These are phyloP conservation scores for Kwoniella shandongensis DNA, from an alignment of 768 basidiomycete species.

Conservation along the genomic window DNA sequence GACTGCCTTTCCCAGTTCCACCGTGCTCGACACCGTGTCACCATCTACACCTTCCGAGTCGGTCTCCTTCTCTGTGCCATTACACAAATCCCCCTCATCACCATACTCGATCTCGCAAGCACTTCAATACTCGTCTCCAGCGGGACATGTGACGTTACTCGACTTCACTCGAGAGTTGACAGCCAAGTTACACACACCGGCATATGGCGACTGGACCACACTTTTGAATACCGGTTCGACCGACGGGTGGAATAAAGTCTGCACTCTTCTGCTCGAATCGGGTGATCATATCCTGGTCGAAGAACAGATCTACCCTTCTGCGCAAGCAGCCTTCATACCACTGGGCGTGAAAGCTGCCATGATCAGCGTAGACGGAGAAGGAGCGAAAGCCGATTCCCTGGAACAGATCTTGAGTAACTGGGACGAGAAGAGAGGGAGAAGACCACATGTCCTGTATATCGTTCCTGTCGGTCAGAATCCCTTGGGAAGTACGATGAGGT, in stretches of 20 bases:
- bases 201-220: slow-evolving; percentile 5
- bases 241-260: slow-evolving; percentile 60
- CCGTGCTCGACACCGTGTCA: slow-evolving; percentile 10
- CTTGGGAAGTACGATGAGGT: slow-evolving; percentile 67
- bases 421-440: slow-evolving; percentile 61
- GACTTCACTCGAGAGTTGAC: slow-evolving; percentile 10
- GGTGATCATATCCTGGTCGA: slow-evolving; percentile 52
- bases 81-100: neutral
- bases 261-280: slow-evolving; percentile 58
- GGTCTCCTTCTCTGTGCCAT: neutral
- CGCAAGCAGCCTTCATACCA: slow-evolving; percentile 38
- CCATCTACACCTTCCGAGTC: neutral
- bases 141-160: slow-evolving; percentile 12
- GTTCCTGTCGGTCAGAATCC: slow-evolving; percentile 79
- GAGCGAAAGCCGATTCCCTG: slow-evolving; percentile 65
- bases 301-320: slow-evolving; percentile 67
- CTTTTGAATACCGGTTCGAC: slow-evolving; percentile 44
- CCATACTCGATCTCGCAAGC: slow-evolving; percentile 6
- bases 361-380: slow-evolving; percentile 66
- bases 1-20: slow-evolving; percentile 10
- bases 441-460: slow-evolving; percentile 54
- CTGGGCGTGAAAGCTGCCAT: slow-evolving; percentile 17
- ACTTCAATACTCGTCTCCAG: slow-evolving; percentile 15
- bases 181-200: slow-evolving; percentile 1
- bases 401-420: slow-evolving; percentile 63